Conservation (phyloP, 495 filamentous ascomycete genomes). For the Hyaloscypha hepaticicola region DNA sequence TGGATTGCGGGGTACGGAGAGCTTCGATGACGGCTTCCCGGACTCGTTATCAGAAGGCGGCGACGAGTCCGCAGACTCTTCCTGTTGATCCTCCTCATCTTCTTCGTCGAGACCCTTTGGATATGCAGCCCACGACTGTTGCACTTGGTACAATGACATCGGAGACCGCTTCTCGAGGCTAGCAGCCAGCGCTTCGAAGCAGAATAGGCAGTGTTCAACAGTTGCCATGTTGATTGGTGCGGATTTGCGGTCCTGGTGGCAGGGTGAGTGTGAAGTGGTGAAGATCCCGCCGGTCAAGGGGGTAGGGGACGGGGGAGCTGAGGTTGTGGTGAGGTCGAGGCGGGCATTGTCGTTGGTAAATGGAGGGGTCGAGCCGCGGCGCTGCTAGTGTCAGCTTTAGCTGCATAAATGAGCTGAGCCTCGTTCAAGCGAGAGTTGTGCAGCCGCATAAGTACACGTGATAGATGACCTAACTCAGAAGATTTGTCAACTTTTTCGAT, state of each 20-base stretch:
- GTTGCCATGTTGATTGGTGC: constrained; percentile 64
- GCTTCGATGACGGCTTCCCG: constrained; percentile 26
- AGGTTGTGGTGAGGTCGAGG: neutral
- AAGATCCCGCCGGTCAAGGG: neutral
- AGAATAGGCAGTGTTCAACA: constrained; percentile 80
- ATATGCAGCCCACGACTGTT: constrained; percentile 68
- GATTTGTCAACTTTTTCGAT: neutral
- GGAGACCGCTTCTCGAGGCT: constrained; percentile 55
- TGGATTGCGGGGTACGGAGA: constrained; percentile 34
- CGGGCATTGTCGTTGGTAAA: neutral
- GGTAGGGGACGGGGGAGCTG: neutral
- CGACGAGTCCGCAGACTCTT: constrained; percentile 1
- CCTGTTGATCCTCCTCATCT: constrained; percentile 39
- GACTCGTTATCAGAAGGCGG: constrained; percentile 1
- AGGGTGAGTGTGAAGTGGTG: neutral
- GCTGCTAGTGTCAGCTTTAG: neutral
- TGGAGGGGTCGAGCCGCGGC: neutral
- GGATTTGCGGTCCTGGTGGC: neutral
- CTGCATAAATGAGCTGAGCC: neutral
- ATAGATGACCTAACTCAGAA: neutral
- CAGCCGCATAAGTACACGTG: constrained; percentile 5
- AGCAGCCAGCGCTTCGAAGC: constrained; percentile 80
- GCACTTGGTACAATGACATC: constrained; percentile 60
- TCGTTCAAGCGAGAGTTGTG: neutral
- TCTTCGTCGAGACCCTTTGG: constrained; percentile 36